Evolutionary conservation across 257 asterid genomes (phyloP).

Genomic region (Phtheirospermum japonicum): DNA sequence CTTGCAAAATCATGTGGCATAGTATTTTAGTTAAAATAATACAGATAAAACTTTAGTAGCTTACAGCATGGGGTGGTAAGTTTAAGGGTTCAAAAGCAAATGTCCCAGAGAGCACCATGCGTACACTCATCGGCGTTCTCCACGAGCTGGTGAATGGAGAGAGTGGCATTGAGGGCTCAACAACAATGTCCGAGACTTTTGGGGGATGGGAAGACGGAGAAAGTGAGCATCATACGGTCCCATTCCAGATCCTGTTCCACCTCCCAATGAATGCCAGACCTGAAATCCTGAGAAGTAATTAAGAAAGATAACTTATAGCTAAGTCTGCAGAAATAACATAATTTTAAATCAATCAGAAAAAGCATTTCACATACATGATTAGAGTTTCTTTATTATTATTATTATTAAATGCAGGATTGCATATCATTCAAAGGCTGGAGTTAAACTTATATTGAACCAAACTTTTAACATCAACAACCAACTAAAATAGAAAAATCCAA

Average conservation of each 20-base stretch:
- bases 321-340: no score
- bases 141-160: conserved; percentile 50
- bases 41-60: conserved; percentile 1
- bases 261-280: conserved; percentile 52
- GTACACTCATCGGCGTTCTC: conserved; percentile 53
- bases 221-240: conserved; percentile 51
- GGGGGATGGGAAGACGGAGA: conserved; percentile 49
- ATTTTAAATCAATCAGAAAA: no score
- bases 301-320: no score
- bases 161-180: conserved; percentile 48
- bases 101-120: conserved; percentile 50
- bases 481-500: no score
- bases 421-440: no score
- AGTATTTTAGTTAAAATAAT: neutral
- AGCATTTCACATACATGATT: no score
- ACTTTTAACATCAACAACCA: no score
- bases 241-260: conserved; percentile 55
- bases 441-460: no score
- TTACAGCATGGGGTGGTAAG: conserved; percentile 58
- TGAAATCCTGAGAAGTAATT: conserved; percentile 35
- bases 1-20: neutral
- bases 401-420: no score
- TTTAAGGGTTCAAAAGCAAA: conserved; percentile 52
- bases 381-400: no score
- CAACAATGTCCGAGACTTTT: conserved; percentile 51